Evolutionary conservation across 2,329 filamentous ascomycete genomes (phyloP).

Genomic region (Trichoderma endophyticum): DNA sequence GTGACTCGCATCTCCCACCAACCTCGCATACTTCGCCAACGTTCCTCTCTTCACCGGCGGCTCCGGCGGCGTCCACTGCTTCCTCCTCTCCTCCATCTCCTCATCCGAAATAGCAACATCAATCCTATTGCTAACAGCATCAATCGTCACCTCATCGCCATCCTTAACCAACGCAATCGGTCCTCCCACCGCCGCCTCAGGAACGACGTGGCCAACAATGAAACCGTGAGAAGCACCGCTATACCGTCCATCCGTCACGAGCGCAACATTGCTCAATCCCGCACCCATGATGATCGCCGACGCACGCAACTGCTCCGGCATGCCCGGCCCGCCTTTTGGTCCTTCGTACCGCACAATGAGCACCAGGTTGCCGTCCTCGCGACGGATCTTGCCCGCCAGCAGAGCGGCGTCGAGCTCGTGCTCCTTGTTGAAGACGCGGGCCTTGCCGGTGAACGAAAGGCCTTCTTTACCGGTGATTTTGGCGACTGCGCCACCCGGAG

Average conservation of each 20-base stretch:
- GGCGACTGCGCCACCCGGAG: slow-evolving; percentile 83
- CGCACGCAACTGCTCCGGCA: slow-evolving; percentile 92
- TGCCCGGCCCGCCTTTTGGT: slow-evolving; percentile 87
- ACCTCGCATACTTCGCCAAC: slow-evolving; percentile 81
- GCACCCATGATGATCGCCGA: slow-evolving; percentile 91
- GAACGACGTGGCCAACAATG: slow-evolving; percentile 89
- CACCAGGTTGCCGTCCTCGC: slow-evolving; percentile 70
- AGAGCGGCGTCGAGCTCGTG: slow-evolving; percentile 72
- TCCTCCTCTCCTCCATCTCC: slow-evolving; percentile 63
- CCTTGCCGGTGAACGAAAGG: slow-evolving; percentile 73
- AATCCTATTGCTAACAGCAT: slow-evolving; percentile 78
- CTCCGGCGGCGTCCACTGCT: slow-evolving; percentile 67
- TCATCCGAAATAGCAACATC: slow-evolving; percentile 62
- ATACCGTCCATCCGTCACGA: slow-evolving; percentile 91
- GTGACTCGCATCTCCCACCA: slow-evolving; percentile 89
- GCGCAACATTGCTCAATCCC: slow-evolving; percentile 77
- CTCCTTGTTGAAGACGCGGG: slow-evolving; percentile 85
- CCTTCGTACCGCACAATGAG: slow-evolving; percentile 92
- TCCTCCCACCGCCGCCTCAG: slow-evolving; percentile 84
- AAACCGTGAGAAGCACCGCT: slow-evolving; percentile 86
- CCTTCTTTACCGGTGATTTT: slow-evolving; percentile 98
- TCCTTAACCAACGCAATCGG: slow-evolving; percentile 80
- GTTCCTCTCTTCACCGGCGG: slow-evolving; percentile 76
- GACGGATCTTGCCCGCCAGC: slow-evolving; percentile 58
- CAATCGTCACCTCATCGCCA: slow-evolving; percentile 82